These are phyloP conservation scores for Eimeria praecox DNA, from an alignment of 169 alveolate genomes.

Conservation along the genomic window DNA sequence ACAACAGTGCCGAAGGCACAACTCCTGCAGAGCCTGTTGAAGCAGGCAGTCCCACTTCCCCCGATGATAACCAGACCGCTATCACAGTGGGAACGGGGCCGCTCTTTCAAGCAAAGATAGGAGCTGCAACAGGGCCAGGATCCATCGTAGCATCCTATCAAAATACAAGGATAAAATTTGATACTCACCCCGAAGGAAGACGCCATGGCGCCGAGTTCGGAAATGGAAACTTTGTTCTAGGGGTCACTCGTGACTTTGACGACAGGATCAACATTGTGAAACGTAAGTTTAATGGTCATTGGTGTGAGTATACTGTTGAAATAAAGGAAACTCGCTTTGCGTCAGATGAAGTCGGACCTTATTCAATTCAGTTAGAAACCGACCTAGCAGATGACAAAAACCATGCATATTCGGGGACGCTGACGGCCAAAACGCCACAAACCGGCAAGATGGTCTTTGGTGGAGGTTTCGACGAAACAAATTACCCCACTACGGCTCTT, in stretches of 20 bases:
- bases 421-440: conserved; percentile 31
- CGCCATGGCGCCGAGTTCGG: conserved; percentile 64
- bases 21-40: conserved; percentile 4
- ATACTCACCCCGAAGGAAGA: conserved; percentile 39
- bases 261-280: conserved; percentile 49
- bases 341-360: conserved; percentile 28
- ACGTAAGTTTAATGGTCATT: conserved; percentile 5
- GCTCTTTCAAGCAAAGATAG: background rate
- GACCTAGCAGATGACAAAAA: conserved; percentile 62
- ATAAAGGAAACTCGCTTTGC: background rate
- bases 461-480: conserved; percentile 57
- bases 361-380: conserved; percentile 9
- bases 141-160: conserved; percentile 28
- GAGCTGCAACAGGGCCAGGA: conserved; percentile 26
- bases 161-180: background rate
- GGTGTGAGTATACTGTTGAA: background rate
- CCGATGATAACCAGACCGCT: background rate
- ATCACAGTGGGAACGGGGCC: conserved; percentile 2
- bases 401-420: conserved; percentile 56
- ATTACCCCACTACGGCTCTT: conserved; percentile 14
- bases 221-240: conserved; percentile 5
- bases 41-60: background rate
- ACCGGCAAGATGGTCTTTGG: conserved; percentile 53
- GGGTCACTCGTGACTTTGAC: conserved; percentile 69
- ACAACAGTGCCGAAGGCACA: conserved; percentile 8